A percentile compares a stretch with the other conserved stretches of the same genome.
Conservation (phyloP, 345 rosid species). For the Syzygium aromaticum region DNA sequence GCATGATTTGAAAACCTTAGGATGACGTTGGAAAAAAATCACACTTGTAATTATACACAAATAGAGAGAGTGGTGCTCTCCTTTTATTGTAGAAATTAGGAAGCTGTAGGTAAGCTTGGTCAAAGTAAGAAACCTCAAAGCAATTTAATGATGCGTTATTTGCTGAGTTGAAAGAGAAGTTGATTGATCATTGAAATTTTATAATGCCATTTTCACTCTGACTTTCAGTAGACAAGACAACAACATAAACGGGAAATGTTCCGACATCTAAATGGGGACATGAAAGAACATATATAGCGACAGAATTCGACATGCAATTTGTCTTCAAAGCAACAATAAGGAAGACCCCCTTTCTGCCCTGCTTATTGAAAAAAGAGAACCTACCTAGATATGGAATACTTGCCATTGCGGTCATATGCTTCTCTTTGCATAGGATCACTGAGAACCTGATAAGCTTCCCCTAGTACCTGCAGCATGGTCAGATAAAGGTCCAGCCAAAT, state of each 20-base stretch:
- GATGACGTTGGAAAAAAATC: neutral
- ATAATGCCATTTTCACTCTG: neutral
- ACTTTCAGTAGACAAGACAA: neutral
- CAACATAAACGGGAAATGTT: neutral
- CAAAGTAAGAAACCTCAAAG: neutral
- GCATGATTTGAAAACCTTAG: neutral
- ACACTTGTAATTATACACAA: neutral
- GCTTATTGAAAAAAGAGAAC: neutral
- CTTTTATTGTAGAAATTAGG: neutral
- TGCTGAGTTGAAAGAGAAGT: neutral
- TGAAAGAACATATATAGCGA: neutral
- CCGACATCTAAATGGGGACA: neutral
- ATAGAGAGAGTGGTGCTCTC: neutral
- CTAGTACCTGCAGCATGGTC: conserved; percentile 32
- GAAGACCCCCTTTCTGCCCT: neutral
- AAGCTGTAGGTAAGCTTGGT: neutral
- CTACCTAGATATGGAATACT: conserved; percentile 43
- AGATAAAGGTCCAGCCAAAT: neutral
- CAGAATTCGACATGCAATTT: neutral
- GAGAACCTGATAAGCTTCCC: conserved; percentile 69
- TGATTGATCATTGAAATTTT: neutral
- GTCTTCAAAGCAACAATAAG: neutral
- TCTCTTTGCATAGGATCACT: conserved; percentile 61
- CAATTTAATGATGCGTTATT: neutral
- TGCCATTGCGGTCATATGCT: conserved; percentile 55